These are phyloP conservation scores for Royoungia palumana DNA, from an alignment of 768 basidiomycete species.

Conservation along the genomic window DNA sequence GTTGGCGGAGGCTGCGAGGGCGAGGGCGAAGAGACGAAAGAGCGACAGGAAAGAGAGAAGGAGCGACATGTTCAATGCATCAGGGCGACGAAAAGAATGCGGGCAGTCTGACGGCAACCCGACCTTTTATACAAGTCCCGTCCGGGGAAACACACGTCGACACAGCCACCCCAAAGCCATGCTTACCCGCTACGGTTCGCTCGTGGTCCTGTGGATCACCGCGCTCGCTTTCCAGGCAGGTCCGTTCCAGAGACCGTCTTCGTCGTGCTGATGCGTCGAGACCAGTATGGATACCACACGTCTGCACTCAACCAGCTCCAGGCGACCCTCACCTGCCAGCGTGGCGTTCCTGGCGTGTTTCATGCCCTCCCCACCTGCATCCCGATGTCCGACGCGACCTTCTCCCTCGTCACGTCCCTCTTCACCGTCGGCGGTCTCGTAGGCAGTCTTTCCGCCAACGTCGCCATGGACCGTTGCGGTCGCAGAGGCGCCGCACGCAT, in stretches of 20 bases:
- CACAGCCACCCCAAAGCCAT: too few relatives aligned
- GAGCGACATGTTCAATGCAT: too few relatives aligned
- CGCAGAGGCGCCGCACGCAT: conserved; percentile 62
- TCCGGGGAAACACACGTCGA: too few relatives aligned
- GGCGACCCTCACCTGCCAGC: conserved; percentile 68
- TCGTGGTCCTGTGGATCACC: conserved; percentile 66
- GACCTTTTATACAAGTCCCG: too few relatives aligned
- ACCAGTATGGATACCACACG: conserved; percentile 88
- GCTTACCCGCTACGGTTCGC: conserved; percentile 55
- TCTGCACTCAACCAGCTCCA: conserved; percentile 89
- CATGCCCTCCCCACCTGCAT: conserved; percentile 69
- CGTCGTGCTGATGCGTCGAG: too few relatives aligned
- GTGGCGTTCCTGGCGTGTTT: conserved; percentile 9
- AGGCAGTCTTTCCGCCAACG: conserved; percentile 68
- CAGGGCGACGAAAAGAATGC: too few relatives aligned
- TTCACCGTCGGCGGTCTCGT: conserved; percentile 87
- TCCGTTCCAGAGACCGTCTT: too few relatives aligned
- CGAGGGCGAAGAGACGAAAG: too few relatives aligned
- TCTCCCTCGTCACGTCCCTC: conserved; percentile 79
- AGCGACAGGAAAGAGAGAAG: too few relatives aligned
- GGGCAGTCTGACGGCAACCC: too few relatives aligned
- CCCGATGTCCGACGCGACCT: conserved; percentile 69
- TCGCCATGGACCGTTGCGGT: conserved; percentile 67
- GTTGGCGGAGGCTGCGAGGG: too few relatives aligned
- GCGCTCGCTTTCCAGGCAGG: conserved; percentile 53